A percentile compares a stretch with the other conserved stretches of the same genome.
Evolutionary conservation across 163 green algal genomes (phyloP).

Genomic region (Trebouxiophyceae sp.): DNA sequence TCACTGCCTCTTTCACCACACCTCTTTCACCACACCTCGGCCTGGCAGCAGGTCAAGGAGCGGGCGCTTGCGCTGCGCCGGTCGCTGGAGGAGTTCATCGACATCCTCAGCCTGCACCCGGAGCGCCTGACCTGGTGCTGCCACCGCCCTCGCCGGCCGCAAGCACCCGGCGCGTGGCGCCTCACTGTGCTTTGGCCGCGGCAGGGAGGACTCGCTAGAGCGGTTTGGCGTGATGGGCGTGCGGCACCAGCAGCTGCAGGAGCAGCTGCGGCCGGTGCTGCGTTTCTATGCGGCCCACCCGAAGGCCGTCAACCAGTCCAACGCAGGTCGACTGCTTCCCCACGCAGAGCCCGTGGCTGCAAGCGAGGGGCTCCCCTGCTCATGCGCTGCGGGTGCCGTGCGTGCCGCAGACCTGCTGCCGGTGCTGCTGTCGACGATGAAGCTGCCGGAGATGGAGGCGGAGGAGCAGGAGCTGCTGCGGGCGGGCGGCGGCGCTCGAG

Average conservation of each 20-base stretch:
- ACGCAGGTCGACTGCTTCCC: neutral
- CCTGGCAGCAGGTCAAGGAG: neutral
- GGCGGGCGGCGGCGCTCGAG: too few species aligned
- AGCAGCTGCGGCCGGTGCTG: neutral
- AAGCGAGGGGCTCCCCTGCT: too few species aligned
- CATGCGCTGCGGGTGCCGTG: too few species aligned
- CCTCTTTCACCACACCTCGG: neutral
- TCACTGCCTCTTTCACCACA: neutral
- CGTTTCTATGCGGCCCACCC: neutral
- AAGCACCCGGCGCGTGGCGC: neutral
- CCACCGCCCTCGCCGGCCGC: too few species aligned
- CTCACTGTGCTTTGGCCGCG: neutral
- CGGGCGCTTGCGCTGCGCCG: neutral
- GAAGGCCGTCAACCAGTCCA: neutral
- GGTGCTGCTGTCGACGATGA: neutral
- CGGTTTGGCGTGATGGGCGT: neutral
- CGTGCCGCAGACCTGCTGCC: neutral
- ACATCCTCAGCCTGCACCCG: neutral
- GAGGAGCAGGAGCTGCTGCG: neutral
- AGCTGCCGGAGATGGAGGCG: neutral
- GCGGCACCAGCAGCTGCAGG: neutral
- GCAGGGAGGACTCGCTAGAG: neutral
- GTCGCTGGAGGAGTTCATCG: neutral
- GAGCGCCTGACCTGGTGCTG: neutral
- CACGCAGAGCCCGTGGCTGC: too few species aligned